Evolutionary conservation across 345 rosid genomes (phyloP), one percentile per base, ranked within the genome.

Genomic region (Raphanus raphanistrum): DNA sequence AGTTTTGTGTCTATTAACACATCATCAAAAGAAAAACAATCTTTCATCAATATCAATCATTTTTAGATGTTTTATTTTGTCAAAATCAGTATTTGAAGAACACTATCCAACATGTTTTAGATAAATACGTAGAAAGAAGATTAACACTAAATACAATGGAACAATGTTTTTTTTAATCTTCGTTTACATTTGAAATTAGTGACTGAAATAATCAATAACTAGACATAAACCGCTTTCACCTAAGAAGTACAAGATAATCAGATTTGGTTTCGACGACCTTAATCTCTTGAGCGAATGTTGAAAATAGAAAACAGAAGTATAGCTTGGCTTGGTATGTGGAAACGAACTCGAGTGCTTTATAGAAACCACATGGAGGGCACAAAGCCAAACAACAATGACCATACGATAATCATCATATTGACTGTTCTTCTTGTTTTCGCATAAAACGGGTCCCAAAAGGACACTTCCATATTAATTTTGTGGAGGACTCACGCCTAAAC

Each of bases 311-410:
- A 73, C 54, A 73, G 25, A 50, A 63, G 52, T 55, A 75, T 58
- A 68, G 74, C 26, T 52, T 52, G 59, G 59, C 59, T 52, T 52
- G 59, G 59, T 52, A 52, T 52, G 59, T 52, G 36, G 78, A 6
- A 60, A 67, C 41, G 69, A 79, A 73, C 38, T 45, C 2, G 16
- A 79, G 68, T 65, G 65, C 74, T 79, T 73, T 67, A 60, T 27
- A 48, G 73, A 72, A 66, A 13, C 57, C 74, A 72, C 81, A 78
- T 78, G 81, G 72, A 6, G 15, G 62, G 67, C 71, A 78, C 66
- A 78, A 78, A 71, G 68, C 72, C 50, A 60, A 71, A 71, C 76
- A 71, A 71, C 76, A 72, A 59, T 66, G 77, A 72, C 81, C 57
- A 59, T 59, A 66, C 76, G 35, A 31, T 66, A 59, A 78, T 72